Evolutionary conservation across 805 yeast species (phyloP).

Genomic region (Metschnikowia lochheadii): DNA sequence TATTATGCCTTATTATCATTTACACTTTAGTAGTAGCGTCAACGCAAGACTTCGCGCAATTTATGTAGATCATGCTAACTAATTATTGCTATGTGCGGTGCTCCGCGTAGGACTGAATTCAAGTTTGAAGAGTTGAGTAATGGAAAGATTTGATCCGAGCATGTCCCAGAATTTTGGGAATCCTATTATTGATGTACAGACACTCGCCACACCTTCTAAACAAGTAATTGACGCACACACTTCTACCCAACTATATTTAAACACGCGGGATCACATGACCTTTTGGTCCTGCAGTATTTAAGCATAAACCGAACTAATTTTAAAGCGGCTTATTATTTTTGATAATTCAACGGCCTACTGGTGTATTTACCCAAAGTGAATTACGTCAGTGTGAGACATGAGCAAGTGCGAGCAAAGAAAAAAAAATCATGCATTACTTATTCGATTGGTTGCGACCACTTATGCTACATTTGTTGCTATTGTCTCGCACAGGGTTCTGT

Average conservation of each 20-base stretch:
- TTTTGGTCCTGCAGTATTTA: neutral
- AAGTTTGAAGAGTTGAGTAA: neutral
- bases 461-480: conserved; percentile 3
- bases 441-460: conserved; percentile 2
- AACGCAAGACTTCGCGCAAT: neutral
- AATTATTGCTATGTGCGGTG: neutral
- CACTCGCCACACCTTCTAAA: neutral
- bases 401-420: conserved; percentile 1
- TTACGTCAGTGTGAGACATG: conserved; percentile 3
- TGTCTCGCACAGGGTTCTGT: neutral
- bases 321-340: neutral
- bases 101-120: neutral
- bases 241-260: neutral
- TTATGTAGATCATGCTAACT: conserved; percentile 2
- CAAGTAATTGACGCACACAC: neutral
- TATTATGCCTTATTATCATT: neutral
- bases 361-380: neutral
- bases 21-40: neutral
- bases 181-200: neutral
- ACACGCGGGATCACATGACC: neutral
- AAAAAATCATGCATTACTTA: neutral
- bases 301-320: neutral
- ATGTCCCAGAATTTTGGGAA: neutral
- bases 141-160: neutral
- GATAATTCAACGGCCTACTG: neutral